Conservation (phyloP, 441 rosid species). For the Croton laevigatus region DNA sequence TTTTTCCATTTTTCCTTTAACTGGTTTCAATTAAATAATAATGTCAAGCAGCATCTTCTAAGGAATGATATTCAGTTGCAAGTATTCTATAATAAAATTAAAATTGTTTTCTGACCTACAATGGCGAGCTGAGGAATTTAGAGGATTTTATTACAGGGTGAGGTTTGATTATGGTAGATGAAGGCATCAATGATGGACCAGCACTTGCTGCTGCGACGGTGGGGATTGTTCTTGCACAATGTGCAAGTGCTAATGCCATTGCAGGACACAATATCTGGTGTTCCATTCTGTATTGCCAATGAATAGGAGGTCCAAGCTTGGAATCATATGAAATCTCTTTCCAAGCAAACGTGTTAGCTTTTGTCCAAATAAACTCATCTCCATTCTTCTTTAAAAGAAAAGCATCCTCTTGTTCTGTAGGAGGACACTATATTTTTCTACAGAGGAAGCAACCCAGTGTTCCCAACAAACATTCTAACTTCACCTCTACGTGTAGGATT, state of each 20-base stretch:
- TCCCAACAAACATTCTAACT: no score
- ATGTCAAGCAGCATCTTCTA: slow-evolving; percentile 11
- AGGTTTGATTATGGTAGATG: slow-evolving; percentile 90
- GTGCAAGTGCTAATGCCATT: slow-evolving; percentile 93
- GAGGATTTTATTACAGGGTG: slow-evolving; percentile 55
- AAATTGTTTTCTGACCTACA: background rate
- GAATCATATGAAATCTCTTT: no score
- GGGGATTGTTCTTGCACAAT: slow-evolving; percentile 94
- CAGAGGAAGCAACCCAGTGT: no score
- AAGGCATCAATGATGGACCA: slow-evolving; percentile 96
- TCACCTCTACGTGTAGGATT: no score
- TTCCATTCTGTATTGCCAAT: slow-evolving; percentile 87
- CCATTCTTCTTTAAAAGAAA: no score
- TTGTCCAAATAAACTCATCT: no score
- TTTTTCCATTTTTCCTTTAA: background rate
- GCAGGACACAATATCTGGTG: slow-evolving; percentile 76
- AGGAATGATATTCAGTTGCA: slow-evolving; percentile 5
- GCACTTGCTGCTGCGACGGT: slow-evolving; percentile 94
- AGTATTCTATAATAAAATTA: background rate
- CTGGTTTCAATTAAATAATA: background rate
- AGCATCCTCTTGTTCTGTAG: no score
- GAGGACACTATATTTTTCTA: no score
- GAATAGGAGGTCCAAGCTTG: no score
- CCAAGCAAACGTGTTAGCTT: no score
- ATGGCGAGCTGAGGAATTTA: slow-evolving; percentile 13